Conservation (phyloP, 148 eudicot genomes). For the Diospyros lotus region DNA sequence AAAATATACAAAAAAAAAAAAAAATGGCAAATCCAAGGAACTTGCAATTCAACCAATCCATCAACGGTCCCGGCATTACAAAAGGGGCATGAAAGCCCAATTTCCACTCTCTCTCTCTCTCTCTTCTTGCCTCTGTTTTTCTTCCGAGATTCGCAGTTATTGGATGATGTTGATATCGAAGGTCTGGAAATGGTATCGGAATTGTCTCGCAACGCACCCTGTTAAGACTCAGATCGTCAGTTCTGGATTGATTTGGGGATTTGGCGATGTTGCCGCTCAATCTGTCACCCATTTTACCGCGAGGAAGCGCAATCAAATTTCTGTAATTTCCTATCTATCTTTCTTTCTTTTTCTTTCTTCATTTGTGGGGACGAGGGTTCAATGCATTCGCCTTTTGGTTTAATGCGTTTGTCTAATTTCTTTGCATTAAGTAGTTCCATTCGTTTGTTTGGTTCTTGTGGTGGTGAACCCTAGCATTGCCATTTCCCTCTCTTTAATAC, state of each 20-base stretch:
- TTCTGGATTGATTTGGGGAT: conserved; percentile 87
- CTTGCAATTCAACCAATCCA: background rate
- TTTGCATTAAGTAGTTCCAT: background rate
- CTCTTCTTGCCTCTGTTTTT: background rate
- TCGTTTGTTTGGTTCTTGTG: background rate
- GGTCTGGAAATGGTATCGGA: conserved; percentile 91
- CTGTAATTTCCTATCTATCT: conserved; percentile 6
- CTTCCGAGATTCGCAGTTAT: background rate
- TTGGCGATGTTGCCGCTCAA: conserved; percentile 89
- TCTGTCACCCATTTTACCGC: conserved; percentile 56
- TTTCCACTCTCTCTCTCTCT: background rate
- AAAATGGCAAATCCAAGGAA: no score
- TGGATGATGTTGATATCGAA: conserved; percentile 73
- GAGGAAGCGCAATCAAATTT: conserved; percentile 20
- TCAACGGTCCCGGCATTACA: background rate
- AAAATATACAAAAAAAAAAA: no score
- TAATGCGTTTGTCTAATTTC: conserved; percentile 9
- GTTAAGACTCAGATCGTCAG: conserved; percentile 92
- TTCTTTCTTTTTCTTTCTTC: background rate
- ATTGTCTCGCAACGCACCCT: conserved; percentile 72
- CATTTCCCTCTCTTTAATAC: background rate
- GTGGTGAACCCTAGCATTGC: background rate
- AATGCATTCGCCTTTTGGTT: background rate
- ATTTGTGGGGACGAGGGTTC: background rate
- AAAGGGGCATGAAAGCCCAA: background rate